These are phyloP conservation scores for Neodidymelliopsis sp. DNA, from an alignment of 2,329 filamentous ascomycete genomes.

Conservation along the genomic window DNA sequence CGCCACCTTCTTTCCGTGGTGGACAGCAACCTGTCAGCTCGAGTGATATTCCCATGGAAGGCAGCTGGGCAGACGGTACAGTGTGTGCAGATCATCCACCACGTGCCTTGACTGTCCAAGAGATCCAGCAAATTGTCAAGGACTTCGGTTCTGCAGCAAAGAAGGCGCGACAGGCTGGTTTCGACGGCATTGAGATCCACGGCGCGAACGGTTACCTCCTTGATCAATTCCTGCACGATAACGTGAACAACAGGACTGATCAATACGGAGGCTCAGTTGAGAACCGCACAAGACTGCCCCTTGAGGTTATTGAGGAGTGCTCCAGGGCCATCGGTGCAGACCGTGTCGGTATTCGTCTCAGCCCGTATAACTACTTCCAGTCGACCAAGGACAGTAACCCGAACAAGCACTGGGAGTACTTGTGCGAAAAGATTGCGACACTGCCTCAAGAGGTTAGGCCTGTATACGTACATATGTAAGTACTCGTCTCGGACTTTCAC, in stretches of 20 bases:
- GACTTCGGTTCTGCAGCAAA: slow-evolving; percentile 51
- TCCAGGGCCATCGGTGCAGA: slow-evolving; percentile 45
- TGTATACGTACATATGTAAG: slow-evolving; percentile 48
- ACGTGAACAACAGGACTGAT: slow-evolving; percentile 59
- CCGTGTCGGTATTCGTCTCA: slow-evolving; percentile 43
- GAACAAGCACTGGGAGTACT: slow-evolving; percentile 54
- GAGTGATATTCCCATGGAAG: slow-evolving; percentile 52
- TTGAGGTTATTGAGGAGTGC: slow-evolving; percentile 58
- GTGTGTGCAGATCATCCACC: slow-evolving; percentile 46
- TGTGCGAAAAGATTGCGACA: slow-evolving; percentile 52
- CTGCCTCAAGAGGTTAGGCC: slow-evolving; percentile 40
- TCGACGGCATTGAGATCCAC: slow-evolving; percentile 53
- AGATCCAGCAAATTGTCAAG: slow-evolving; percentile 50
- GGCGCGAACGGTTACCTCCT: slow-evolving; percentile 56
- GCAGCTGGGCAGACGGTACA: slow-evolving; percentile 50
- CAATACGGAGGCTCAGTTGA: slow-evolving; percentile 60
- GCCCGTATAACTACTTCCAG: slow-evolving; percentile 49
- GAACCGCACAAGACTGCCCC: slow-evolving; percentile 62
- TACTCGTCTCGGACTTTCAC: not conserved
- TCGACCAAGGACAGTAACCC: slow-evolving; percentile 55
- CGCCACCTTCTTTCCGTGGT: slow-evolving; percentile 50
- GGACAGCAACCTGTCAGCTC: slow-evolving; percentile 48
- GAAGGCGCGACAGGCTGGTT: slow-evolving; percentile 47
- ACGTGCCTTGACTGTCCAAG: slow-evolving; percentile 47
- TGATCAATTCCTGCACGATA: slow-evolving; percentile 61